These are phyloP conservation scores for Chenopodium formosanum DNA, from an alignment of 148 eudicot genomes.

Conservation along the genomic window DNA sequence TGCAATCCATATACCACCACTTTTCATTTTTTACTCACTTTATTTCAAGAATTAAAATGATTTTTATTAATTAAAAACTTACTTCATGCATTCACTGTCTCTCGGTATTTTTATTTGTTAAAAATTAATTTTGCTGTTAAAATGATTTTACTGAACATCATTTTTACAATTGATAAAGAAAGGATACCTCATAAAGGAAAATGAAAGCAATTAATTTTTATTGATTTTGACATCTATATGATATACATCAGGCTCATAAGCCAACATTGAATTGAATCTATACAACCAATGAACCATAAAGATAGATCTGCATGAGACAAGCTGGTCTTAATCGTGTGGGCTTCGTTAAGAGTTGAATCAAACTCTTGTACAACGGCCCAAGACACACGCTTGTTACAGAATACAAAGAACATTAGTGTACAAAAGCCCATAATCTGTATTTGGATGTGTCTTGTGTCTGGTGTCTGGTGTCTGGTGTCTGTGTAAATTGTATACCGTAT, in stretches of 20 bases:
- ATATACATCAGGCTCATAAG: background rate
- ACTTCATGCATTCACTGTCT: no score
- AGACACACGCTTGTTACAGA: background rate
- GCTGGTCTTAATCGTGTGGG: background rate
- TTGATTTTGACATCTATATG: conserved; percentile 4
- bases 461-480: background rate
- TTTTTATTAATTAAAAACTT: no score
- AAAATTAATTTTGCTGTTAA: no score
- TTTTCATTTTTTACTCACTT: no score
- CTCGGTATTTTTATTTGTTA: no score
- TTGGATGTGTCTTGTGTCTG: background rate
- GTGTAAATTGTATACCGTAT: background rate
- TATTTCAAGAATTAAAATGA: no score
- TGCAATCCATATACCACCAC: no score
- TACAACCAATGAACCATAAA: conserved; percentile 1
- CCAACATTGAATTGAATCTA: background rate
- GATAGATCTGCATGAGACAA: background rate
- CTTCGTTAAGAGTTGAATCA: background rate
- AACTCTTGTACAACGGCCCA: background rate
- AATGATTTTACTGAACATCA: no score
- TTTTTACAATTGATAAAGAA: no score
- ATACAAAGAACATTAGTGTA: background rate
- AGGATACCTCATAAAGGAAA: no score
- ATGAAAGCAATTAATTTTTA: no score
- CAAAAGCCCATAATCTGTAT: background rate